These are phyloP conservation scores for Colletotrichum sojae DNA, from an alignment of 2,329 filamentous ascomycete genomes.

Conservation along the genomic window DNA sequence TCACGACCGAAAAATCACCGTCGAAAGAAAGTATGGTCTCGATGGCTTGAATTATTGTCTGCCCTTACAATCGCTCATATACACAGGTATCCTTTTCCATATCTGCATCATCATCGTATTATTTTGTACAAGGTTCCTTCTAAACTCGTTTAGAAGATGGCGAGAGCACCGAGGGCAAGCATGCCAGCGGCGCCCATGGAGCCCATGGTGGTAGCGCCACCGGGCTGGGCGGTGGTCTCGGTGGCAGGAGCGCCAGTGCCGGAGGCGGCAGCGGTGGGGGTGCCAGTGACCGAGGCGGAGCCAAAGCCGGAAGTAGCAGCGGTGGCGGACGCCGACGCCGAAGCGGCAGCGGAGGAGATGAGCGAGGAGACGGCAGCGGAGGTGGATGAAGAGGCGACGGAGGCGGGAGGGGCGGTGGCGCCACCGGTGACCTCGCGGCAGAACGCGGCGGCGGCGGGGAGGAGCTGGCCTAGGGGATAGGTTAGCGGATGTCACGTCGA, in stretches of 20 bases:
- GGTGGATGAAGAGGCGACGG: background rate
- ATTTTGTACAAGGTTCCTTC: background rate
- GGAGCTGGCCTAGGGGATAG: constrained; percentile 42
- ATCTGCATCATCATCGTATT: background rate
- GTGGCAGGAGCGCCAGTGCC: background rate
- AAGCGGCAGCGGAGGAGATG: constrained; percentile 6
- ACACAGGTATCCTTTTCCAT: constrained; percentile 6
- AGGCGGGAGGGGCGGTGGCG: constrained; percentile 17
- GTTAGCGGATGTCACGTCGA: background rate
- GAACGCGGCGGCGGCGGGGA: constrained; percentile 44
- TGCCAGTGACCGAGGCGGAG: too few species aligned
- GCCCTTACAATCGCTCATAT: background rate
- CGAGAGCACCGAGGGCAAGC: constrained; percentile 36
- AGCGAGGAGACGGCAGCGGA: constrained; percentile 21
- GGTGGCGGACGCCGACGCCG: constrained; percentile 10
- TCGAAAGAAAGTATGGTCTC: background rate
- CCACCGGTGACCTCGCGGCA: constrained; percentile 40
- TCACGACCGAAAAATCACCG: too few species aligned
- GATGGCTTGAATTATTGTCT: background rate
- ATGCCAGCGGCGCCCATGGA: constrained; percentile 28
- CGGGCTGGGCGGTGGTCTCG: constrained; percentile 7
- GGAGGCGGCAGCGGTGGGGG: too few species aligned
- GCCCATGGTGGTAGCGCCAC: constrained; percentile 14
- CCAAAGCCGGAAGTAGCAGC: too few species aligned
- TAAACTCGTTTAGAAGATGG: constrained; percentile 16